phyloP scores from a whole-genome alignment of 129 eudicot species.

The Flaveria robusta region DNA sequence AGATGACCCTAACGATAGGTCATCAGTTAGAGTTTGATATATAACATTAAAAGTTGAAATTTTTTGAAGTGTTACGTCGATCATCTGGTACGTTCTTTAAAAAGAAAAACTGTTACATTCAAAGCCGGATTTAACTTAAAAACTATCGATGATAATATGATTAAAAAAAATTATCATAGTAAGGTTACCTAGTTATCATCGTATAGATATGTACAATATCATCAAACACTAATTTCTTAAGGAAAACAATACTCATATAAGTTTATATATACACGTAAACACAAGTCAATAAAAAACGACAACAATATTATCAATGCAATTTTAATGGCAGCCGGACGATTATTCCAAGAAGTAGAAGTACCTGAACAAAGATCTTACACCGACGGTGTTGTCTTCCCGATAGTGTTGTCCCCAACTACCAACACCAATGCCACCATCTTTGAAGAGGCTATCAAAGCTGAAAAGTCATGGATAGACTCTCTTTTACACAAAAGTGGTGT shows the following conservation, averaged over 20 bases:
- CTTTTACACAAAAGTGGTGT: conserved; percentile 19
- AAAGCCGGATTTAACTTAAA: no score
- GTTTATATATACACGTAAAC: conserved; percentile 1
- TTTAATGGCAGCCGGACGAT: conserved; percentile 27
- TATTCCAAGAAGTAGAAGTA: conserved; percentile 41
- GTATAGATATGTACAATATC: neutral
- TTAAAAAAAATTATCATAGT: neutral
- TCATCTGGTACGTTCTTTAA: no score
- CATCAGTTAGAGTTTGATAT: no score
- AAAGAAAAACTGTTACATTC: no score
- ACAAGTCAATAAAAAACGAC: neutral
- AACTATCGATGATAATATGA: neutral
- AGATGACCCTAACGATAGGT: no score
- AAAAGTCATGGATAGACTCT: conserved; percentile 23
- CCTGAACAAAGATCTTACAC: conserved; percentile 45
- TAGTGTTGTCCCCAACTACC: conserved; percentile 46
- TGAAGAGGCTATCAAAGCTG: neutral
- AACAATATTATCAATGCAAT: neutral
- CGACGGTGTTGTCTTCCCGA: conserved; percentile 41
- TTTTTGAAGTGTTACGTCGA: no score
- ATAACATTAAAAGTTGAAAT: no score
- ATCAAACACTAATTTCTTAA: neutral
- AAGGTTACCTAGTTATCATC: conserved; percentile 8
- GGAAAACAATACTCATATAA: neutral
- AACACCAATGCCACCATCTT: neutral